A percentile compares a stretch with the other conserved stretches of the same genome.
These are phyloP conservation scores for Penicillium sp. DNA, from an alignment of 2,329 filamentous ascomycete species.

Conservation along the genomic window DNA sequence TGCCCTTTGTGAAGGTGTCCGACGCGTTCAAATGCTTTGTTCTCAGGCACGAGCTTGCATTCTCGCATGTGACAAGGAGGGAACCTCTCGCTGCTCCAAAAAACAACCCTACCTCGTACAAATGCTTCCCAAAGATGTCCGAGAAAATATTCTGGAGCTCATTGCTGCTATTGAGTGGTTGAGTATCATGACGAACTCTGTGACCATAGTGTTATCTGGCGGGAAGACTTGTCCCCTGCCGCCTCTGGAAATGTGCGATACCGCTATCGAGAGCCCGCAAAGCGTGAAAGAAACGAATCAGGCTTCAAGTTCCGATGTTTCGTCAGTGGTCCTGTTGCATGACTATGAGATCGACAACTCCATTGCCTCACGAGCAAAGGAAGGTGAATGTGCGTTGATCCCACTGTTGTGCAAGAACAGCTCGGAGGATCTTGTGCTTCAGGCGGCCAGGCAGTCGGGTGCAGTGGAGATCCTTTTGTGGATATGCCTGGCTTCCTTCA, in stretches of 20 bases:
- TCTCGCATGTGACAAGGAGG: background rate
- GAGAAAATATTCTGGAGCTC: background rate
- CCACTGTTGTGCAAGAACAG: background rate
- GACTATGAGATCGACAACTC: background rate
- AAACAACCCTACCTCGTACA: background rate
- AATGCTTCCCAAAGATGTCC: background rate
- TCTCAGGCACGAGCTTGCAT: background rate
- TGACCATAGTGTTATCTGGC: background rate
- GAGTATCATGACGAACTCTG: background rate
- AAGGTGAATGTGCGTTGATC: background rate
- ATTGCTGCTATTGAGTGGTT: constrained; percentile 2
- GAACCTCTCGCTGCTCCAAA: background rate
- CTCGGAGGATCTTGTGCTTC: background rate
- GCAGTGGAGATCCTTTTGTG: background rate
- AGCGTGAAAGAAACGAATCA: background rate
- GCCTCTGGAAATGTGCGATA: background rate
- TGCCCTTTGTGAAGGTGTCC: constrained; percentile 1
- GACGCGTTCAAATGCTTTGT: background rate
- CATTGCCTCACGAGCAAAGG: background rate
- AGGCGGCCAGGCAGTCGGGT: background rate
- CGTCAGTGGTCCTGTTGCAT: background rate
- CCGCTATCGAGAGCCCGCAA: background rate
- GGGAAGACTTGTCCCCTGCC: background rate
- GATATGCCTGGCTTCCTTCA: background rate
- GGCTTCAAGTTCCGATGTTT: background rate